These are phyloP conservation scores for Sistotremastrum suecicum DNA, from an alignment of 768 basidiomycete species.

Conservation along the genomic window DNA sequence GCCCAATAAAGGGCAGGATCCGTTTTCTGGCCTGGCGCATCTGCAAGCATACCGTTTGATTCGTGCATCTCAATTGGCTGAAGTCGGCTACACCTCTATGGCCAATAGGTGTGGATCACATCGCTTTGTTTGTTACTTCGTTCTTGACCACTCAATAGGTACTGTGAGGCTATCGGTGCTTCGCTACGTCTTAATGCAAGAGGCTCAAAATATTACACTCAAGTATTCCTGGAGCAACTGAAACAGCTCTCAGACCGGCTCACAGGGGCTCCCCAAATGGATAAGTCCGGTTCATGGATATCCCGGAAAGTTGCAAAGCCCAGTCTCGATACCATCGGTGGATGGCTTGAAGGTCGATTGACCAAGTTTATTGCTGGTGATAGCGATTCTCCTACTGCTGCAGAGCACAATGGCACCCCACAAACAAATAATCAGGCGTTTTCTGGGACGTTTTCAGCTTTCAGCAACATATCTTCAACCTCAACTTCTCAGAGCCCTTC, in stretches of 20 bases:
- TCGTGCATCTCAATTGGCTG: constrained; percentile 61
- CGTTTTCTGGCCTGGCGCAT: constrained; percentile 69
- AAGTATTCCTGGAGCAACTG: constrained; percentile 55
- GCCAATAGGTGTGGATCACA: constrained; percentile 50
- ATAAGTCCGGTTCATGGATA: constrained; percentile 79
- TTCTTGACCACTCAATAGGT: constrained; percentile 33
- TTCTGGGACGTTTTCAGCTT: constrained; percentile 83
- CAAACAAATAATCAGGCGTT: constrained; percentile 27
- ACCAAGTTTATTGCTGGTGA: constrained; percentile 95
- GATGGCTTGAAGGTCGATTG: constrained; percentile 84
- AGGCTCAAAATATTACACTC: constrained; percentile 52
- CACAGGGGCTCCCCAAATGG: constrained; percentile 51
- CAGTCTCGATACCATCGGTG: constrained; percentile 80
- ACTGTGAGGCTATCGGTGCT: constrained; percentile 77
- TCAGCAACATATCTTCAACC: constrained; percentile 79
- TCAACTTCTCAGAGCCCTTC: constrained; percentile 65
- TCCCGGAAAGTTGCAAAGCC: constrained; percentile 78
- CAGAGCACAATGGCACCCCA: constrained; percentile 15
- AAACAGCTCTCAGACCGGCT: constrained; percentile 71
- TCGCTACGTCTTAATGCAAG: constrained; percentile 35
- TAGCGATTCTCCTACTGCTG: constrained; percentile 30
- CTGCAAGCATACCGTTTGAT: constrained; percentile 81
- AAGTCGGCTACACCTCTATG: constrained; percentile 61
- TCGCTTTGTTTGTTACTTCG: constrained; percentile 4
- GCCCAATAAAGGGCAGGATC: constrained; percentile 69